Base-by-base conservation (phyloP, 116 monocot genomes). In the Iris pallida region DNA sequence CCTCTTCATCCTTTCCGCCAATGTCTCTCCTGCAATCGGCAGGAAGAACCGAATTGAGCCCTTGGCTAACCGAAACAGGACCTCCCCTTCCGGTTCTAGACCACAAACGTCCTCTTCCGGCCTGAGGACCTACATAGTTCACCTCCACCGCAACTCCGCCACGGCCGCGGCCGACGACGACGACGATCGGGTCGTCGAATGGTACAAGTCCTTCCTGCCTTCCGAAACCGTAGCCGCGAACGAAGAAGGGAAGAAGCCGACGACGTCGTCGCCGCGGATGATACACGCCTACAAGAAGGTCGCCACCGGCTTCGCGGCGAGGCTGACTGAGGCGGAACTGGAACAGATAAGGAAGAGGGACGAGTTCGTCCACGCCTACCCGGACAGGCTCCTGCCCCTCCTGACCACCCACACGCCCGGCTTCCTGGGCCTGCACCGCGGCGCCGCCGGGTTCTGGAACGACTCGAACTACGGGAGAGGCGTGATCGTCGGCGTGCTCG, bases 401-500 rank as follows among this genome's bases (percentile, higher is more conserved):
- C 63, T 17, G 14, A 77, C 59, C 16, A 53, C 71, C 47, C 49
- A 71, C 65, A 53, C 49, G 4, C 57, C 64, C 20, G 7, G 15
- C 8, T 63, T 71, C 55, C 11, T 77, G 20, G 59, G 59, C 44
- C 43, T 70, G 30, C 3, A 30, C 30, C 30, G 30, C 2, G 30
- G 3, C 51, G 19, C 16, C 11, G 55, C 11, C 68, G 78, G 20
- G 17, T 63, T 0, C 81, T 30, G 88, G 88, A 8, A 57, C 12
- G 16, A 19, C 7, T 20, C 20, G 5, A 18, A 46, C 47, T 71
- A 55, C 16, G 87, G 87, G 9, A 57, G 60, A 17, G 87, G 87
- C 0, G 47, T 73, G 14, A 78, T 87, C 55, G 71, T 87, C 53
- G 87, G 80, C 4, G 52, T 87, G 8, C 47, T 87, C 4, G 87